Conservation (phyloP, 2,329 filamentous ascomycete genomes). For the Colletotrichum costaricense region DNA sequence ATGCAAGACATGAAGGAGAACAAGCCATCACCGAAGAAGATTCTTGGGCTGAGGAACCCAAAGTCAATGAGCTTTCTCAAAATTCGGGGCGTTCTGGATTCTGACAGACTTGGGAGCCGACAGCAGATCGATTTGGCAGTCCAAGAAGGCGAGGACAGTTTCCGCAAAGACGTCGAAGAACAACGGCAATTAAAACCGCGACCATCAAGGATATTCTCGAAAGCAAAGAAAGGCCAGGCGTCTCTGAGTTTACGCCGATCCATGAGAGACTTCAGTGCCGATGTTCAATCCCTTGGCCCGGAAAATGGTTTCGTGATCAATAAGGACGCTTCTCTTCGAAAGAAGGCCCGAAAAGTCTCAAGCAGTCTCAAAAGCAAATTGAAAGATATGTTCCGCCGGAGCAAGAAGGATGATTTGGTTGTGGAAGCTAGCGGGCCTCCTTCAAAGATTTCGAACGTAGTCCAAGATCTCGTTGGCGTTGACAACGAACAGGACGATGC, state of each 20-base stretch:
- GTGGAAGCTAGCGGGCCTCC: constrained; percentile 64
- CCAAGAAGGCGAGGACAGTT: constrained; percentile 49
- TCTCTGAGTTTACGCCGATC: constrained; percentile 58
- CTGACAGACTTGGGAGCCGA: constrained; percentile 34
- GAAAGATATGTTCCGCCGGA: constrained; percentile 65
- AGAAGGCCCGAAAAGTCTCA: constrained; percentile 71
- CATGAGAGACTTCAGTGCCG: constrained; percentile 47
- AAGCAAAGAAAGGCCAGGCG: constrained; percentile 46
- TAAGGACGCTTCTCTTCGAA: constrained; percentile 48
- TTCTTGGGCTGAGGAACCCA: constrained; percentile 52
- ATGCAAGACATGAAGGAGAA: constrained; percentile 7
- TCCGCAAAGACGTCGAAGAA: constrained; percentile 47
- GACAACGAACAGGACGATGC: constrained; percentile 39
- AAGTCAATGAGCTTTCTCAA: constrained; percentile 68
- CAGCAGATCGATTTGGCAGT: constrained; percentile 48
- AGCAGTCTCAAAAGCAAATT: constrained; percentile 70
- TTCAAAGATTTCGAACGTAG: constrained; percentile 41
- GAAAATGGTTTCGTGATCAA: background rate
- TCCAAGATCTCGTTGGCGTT: background rate
- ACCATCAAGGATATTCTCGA: constrained; percentile 58
- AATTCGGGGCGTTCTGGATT: constrained; percentile 41
- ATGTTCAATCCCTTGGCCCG: constrained; percentile 43
- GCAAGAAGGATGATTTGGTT: constrained; percentile 51
- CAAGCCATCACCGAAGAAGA: background rate
- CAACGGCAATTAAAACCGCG: constrained; percentile 51